Evolutionary conservation across 2,329 filamentous ascomycete species (phyloP), one percentile per base, ranked within the genome.

Genomic region (Celoporthe dispersa): DNA sequence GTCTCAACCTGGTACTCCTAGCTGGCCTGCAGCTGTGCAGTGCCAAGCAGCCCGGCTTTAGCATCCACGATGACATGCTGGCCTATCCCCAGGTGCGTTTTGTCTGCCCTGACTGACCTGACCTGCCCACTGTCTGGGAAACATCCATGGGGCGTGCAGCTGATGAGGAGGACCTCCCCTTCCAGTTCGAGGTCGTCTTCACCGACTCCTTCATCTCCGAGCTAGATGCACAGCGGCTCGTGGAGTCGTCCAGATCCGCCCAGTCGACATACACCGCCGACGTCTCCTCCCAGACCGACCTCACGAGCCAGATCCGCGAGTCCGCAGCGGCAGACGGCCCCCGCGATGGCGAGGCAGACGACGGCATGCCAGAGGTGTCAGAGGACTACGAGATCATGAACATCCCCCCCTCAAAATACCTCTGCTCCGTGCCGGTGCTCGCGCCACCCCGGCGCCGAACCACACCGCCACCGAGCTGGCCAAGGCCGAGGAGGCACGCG

Each of bases 1-100:
- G 82, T 78, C 77, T 81, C 75, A 79, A 81, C 69, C 69, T 87
- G 67, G 73, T 82, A 19, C 75, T 88, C 62, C 76, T 87, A 69
- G 82, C 81, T 60, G 76, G 77, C 64, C 74, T 83, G 73, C 84
- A 81, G 78, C 81, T 87, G 39, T 81, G 80, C 74, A 76, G 75
- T 73, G 87, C 86, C 74, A 83, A 84, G 61, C 84, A 86, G 61
- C 83, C 82, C 9, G 82, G 84, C 68, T 97, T 97, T 83, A 97
- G 91, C 81, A 92, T 97, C 69, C 90, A 96, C 76, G 93, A 97
- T 78, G 94, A 98, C 78, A 80, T 97, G 66, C 86, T 97, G 69
- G 94, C 94, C 25, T 94, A 92, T 80, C 94, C 94, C 14, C 93
- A 96, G 86, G 93, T 95, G 84, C 73, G 84, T 76, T 57, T 25